These are phyloP conservation scores for Blepharisma stoltei DNA, from an alignment of 73 alveolate species.

Conservation along the genomic window DNA sequence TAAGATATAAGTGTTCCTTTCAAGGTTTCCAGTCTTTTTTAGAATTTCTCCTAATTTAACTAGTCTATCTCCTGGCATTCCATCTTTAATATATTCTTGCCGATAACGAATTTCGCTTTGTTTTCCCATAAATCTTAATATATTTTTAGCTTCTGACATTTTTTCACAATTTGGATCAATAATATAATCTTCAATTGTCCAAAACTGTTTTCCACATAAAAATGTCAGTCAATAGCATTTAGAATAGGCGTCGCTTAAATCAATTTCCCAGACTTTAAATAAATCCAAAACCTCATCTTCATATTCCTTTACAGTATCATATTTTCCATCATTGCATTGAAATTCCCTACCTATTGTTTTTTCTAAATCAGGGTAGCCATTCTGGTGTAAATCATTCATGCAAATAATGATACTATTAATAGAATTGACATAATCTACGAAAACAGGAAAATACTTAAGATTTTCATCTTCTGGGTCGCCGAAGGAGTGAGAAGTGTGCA, in stretches of 20 bases:
- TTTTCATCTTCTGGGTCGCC: background rate
- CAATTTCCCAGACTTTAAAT: background rate
- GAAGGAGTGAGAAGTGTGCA: too few species aligned
- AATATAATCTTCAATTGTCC: slow-evolving; percentile 7
- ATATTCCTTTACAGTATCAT: background rate
- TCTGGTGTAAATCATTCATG: background rate
- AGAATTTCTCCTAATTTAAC: too few species aligned
- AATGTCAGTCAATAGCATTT: background rate
- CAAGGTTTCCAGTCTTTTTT: too few species aligned
- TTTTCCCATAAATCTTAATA: background rate
- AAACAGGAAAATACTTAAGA: background rate
- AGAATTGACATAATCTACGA: background rate
- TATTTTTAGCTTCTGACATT: background rate
- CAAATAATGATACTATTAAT: background rate
- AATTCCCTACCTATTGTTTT: too few species aligned
- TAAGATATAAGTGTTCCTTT: too few species aligned
- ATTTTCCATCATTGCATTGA: background rate
- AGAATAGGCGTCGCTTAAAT: background rate
- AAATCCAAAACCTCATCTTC: background rate
- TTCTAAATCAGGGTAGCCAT: background rate
- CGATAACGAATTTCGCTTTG: background rate
- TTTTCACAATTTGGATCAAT: background rate
- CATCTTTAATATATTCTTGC: too few species aligned
- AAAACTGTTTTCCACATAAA: slow-evolving; percentile 18
- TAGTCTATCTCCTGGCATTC: too few species aligned